These are phyloP conservation scores for Colletotrichum tanaceti DNA, from an alignment of 2,329 filamentous ascomycete species.

Conservation along the genomic window DNA sequence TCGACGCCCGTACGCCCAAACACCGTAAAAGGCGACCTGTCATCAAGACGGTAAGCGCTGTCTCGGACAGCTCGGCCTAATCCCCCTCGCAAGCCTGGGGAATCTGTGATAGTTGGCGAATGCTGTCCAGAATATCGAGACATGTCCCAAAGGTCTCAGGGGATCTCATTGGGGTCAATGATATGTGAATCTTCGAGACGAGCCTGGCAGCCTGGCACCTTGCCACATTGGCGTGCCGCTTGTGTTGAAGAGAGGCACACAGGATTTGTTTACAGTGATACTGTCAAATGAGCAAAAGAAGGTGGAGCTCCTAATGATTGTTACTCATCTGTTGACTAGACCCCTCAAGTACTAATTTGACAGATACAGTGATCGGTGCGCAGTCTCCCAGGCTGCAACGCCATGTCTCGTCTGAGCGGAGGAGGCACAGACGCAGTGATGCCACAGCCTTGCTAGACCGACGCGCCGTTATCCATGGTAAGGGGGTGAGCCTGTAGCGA, in stretches of 20 bases:
- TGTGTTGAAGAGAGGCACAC: not conserved
- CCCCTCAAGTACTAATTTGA: no score
- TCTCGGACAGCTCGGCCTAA: conserved; percentile 38
- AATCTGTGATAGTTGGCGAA: conserved; percentile 13
- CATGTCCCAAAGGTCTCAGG: conserved; percentile 30
- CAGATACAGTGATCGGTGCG: conserved; percentile 8
- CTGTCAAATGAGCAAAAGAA: no score
- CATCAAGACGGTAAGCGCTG: conserved; percentile 27
- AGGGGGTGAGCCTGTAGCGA: conserved; percentile 12
- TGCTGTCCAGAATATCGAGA: conserved; percentile 17
- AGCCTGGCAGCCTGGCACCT: conserved; percentile 23
- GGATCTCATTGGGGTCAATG: conserved; percentile 3
- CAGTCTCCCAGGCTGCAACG: conserved; percentile 15
- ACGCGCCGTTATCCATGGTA: conserved; percentile 18
- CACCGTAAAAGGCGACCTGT: conserved; percentile 9
- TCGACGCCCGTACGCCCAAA: conserved; percentile 3
- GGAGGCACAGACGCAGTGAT: conserved; percentile 9
- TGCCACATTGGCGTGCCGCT: conserved; percentile 10
- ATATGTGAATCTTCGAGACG: conserved; percentile 15
- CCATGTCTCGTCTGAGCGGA: conserved; percentile 32
- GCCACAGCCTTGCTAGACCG: conserved; percentile 18
- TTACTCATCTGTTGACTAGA: no score
- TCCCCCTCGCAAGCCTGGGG: conserved; percentile 7
- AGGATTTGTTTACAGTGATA: not conserved
- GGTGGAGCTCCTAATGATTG: no score